phyloP scores from a whole-genome alignment of 2,329 filamentous ascomycete genomes.

The Triangularia verruculosa region DNA sequence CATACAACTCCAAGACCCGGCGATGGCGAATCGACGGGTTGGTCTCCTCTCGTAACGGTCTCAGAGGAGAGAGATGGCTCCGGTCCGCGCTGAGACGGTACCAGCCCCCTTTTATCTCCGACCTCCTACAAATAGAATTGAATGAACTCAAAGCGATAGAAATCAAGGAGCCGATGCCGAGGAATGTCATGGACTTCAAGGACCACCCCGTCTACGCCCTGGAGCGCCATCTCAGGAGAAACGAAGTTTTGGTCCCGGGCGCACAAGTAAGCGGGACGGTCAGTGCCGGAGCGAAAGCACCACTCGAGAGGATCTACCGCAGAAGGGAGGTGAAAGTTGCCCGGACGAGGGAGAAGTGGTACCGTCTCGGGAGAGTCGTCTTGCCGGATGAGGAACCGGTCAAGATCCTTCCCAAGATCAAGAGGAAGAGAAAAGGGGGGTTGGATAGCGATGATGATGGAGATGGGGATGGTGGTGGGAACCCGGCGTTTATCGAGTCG shows the following conservation, averaged over 20 bases:
- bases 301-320: conserved; percentile 76
- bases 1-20: conserved; percentile 86
- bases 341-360: conserved; percentile 84
- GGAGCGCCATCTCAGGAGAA: conserved; percentile 76
- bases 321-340: conserved; percentile 76
- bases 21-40: conserved; percentile 69
- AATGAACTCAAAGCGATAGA: conserved; percentile 69
- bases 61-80: conserved; percentile 18
- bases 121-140: conserved; percentile 82
- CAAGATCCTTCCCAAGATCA: conserved; percentile 63
- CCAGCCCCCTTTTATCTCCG: conserved; percentile 42
- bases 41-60: background rate
- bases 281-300: conserved; percentile 59
- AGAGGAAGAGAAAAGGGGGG: conserved; percentile 30
- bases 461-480: conserved; percentile 44
- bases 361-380: conserved; percentile 77
- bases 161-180: conserved; percentile 78
- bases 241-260: conserved; percentile 76
- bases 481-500: conserved; percentile 57
- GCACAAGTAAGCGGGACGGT: conserved; percentile 74
- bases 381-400: conserved; percentile 75
- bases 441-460: conserved; percentile 38
- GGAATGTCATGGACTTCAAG: conserved; percentile 83
- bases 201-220: conserved; percentile 80
- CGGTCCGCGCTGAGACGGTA: conserved; percentile 38